Conservation (phyloP, 164 flowering plant species). For the Tetracentron sinense region DNA sequence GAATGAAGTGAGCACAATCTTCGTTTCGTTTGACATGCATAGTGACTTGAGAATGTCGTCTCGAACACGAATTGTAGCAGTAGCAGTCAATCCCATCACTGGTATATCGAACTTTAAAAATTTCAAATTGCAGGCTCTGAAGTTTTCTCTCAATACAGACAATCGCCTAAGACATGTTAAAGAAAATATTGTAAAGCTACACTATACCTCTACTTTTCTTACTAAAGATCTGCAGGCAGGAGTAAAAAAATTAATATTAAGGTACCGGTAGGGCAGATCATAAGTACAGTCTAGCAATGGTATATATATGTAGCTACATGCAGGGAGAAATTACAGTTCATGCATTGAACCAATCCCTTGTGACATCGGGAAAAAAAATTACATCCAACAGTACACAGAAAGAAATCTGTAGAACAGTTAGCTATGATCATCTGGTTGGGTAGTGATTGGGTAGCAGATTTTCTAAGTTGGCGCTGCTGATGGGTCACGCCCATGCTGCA, state of each 20-base stretch:
- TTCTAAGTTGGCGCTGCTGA: not conserved
- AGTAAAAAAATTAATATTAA: not conserved
- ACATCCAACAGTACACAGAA: not conserved
- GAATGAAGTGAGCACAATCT: conserved; percentile 76
- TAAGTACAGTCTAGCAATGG: not conserved
- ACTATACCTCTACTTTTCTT: conserved; percentile 1
- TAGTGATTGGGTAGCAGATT: not conserved
- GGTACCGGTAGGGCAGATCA: conserved; percentile 1
- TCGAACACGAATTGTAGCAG: conserved; percentile 76
- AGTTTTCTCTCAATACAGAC: conserved; percentile 65
- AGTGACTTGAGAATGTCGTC: conserved; percentile 71
- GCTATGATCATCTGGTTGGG: not conserved
- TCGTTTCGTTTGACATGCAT: conserved; percentile 65
- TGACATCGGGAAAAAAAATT: no score
- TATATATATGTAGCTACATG: not conserved
- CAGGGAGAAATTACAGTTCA: not conserved
- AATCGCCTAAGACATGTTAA: conserved; percentile 49
- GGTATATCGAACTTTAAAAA: conserved; percentile 67
- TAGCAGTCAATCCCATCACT: conserved; percentile 94
- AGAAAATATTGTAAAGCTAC: not conserved
- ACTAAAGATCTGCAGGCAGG: not conserved
- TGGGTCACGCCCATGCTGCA: not conserved
- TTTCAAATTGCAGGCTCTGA: conserved; percentile 44
- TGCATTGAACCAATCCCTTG: no score
- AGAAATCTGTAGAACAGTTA: no score